Conservation (phyloP, 306 rosid species). For the Quercus robur region DNA sequence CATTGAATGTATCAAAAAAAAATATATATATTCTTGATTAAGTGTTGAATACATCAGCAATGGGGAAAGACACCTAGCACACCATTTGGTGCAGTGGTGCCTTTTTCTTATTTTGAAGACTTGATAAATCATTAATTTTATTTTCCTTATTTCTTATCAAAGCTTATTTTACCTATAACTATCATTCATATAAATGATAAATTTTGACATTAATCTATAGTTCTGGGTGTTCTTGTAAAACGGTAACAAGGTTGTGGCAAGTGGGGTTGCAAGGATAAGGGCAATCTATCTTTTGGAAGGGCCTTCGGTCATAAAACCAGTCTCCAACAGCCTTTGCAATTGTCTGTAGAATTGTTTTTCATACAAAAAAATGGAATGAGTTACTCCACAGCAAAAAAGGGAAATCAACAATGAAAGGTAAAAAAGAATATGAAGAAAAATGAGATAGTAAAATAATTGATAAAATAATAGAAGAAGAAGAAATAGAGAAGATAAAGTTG, state of each 20-base stretch:
- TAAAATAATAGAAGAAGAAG: neutral
- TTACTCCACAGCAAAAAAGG: neutral
- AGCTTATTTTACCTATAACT: constrained; percentile 14
- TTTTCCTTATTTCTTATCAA: constrained; percentile 6
- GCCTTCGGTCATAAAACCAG: constrained; percentile 69
- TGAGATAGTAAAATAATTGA: neutral
- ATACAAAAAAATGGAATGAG: constrained; percentile 1
- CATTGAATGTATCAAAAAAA: neutral
- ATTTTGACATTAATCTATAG: constrained; percentile 37
- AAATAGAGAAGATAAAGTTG: neutral
- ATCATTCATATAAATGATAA: constrained; percentile 28
- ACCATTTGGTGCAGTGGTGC: constrained; percentile 44
- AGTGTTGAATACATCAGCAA: constrained; percentile 21
- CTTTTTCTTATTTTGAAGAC: constrained; percentile 30
- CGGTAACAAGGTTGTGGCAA: constrained; percentile 65
- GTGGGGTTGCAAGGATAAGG: constrained; percentile 96
- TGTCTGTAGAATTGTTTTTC: constrained; percentile 47
- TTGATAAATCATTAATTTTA: constrained; percentile 14
- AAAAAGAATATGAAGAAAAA: neutral
- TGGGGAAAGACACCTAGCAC: constrained; percentile 40
- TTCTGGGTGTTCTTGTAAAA: constrained; percentile 33
- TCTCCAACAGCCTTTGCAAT: constrained; percentile 88
- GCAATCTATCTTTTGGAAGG: constrained; percentile 74
- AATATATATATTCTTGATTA: constrained; percentile 22
- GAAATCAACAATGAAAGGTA: neutral